phyloP scores from a whole-genome alignment of 2,329 filamentous ascomycete genomes.

The Apiospora arundinis region DNA sequence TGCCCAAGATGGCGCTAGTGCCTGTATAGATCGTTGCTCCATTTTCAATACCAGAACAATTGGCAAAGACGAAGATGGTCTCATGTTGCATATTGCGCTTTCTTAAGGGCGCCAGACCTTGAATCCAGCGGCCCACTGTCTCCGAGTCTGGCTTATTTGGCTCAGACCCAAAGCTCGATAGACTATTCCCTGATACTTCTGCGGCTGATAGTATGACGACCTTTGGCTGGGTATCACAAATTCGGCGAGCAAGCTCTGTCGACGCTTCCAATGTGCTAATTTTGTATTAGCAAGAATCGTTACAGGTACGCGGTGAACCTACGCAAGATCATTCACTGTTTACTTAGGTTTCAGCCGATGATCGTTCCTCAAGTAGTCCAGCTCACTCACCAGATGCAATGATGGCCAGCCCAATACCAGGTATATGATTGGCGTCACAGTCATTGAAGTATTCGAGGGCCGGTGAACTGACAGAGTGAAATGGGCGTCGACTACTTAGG shows the following conservation, averaged over 20 bases:
- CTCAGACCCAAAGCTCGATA: not conserved
- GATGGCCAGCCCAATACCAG: too few species aligned
- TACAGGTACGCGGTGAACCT: not conserved
- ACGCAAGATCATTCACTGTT: not conserved
- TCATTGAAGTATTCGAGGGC: too few species aligned
- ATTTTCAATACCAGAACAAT: not conserved
- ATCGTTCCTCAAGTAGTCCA: too few species aligned
- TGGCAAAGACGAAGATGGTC: not conserved
- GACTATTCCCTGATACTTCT: not conserved
- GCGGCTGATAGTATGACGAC: not conserved
- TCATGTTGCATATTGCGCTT: not conserved
- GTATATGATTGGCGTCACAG: too few species aligned
- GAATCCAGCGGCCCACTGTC: not conserved
- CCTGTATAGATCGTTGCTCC: conserved; percentile 3
- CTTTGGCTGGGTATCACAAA: not conserved
- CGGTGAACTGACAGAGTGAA: too few species aligned
- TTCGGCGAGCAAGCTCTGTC: not conserved
- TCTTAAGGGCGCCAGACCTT: not conserved
- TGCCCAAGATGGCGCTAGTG: not conserved
- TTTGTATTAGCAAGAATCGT: not conserved
- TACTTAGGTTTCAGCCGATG: not conserved
- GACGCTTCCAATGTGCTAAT: not conserved
- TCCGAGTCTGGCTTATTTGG: not conserved
- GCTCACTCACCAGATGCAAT: too few species aligned
- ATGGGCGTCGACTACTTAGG: too few species aligned